Conservation (phyloP, 257 asterid genomes). For the Plectranthus barbatus region DNA sequence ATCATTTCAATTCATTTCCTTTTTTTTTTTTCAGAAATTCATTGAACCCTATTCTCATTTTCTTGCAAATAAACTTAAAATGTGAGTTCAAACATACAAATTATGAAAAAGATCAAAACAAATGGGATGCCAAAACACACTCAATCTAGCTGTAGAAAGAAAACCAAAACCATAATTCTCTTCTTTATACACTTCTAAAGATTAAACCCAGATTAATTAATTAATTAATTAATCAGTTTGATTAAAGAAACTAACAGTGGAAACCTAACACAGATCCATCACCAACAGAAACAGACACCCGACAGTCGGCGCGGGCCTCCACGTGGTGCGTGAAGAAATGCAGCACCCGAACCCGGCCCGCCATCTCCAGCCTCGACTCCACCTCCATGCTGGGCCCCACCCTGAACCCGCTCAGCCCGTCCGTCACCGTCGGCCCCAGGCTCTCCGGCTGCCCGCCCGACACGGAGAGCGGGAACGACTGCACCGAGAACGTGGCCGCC, state of each 20-base stretch:
- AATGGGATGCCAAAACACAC: too few relatives aligned
- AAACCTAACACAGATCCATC: conserved; percentile 85
- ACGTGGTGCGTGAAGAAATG: conserved; percentile 60
- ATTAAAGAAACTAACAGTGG: conserved; percentile 42
- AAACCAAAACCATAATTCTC: not conserved
- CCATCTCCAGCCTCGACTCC: conserved; percentile 65
- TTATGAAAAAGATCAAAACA: too few relatives aligned
- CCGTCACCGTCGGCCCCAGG: conserved; percentile 38
- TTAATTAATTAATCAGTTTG: not conserved
- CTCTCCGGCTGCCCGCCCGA: conserved; percentile 30
- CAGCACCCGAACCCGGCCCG: conserved; percentile 75
- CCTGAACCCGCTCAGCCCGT: conserved; percentile 48
- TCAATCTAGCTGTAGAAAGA: too few relatives aligned
- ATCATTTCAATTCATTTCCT: not conserved
- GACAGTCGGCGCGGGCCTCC: conserved; percentile 57
- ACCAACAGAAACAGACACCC: conserved; percentile 44
- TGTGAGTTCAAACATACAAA: too few relatives aligned
- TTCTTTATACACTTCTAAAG: not conserved
- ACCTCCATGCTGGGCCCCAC: conserved; percentile 70
- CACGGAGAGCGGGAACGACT: conserved; percentile 47
- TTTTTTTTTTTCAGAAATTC: too few relatives aligned
- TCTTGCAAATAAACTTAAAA: too few relatives aligned
- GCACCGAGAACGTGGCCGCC: conserved; percentile 72
- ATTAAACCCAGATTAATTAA: not conserved
- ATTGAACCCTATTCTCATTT: too few relatives aligned